Conservation (phyloP, 2,329 filamentous ascomycete genomes). For the Penicillium sp. region DNA sequence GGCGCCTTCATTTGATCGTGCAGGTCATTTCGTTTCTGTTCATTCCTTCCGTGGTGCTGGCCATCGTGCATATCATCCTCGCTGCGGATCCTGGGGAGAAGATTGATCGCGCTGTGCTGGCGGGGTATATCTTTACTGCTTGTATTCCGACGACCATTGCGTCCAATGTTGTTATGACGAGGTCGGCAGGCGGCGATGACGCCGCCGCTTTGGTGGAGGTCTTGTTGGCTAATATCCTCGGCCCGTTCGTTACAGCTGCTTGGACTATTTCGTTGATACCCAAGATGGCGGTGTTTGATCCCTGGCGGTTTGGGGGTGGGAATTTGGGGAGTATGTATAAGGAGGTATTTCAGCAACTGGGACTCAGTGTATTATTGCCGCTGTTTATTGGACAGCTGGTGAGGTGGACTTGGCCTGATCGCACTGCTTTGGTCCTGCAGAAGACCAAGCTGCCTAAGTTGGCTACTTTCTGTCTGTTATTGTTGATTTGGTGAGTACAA, state of each 20-base stretch:
- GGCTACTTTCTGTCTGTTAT: conserved; percentile 46
- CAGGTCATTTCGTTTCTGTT: conserved; percentile 68
- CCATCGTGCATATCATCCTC: conserved; percentile 53
- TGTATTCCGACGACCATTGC: conserved; percentile 71
- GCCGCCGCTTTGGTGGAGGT: conserved; percentile 67
- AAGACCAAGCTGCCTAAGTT: conserved; percentile 55
- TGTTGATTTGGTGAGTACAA: conserved; percentile 55
- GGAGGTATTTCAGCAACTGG: conserved; percentile 66
- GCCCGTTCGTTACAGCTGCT: conserved; percentile 66
- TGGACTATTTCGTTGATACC: conserved; percentile 60
- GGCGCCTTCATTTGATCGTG: conserved; percentile 66
- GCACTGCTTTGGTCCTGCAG: conserved; percentile 43
- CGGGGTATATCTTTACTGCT: conserved; percentile 67
- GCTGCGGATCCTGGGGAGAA: conserved; percentile 45
- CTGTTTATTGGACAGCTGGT: conserved; percentile 62
- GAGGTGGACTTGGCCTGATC: conserved; percentile 56
- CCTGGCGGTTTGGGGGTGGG: conserved; percentile 49
- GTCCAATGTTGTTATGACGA: conserved; percentile 73
- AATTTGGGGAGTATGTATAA: conserved; percentile 63
- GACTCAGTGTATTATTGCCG: conserved; percentile 65
- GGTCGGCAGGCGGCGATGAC: conserved; percentile 66
- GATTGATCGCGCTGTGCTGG: conserved; percentile 64
- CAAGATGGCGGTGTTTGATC: conserved; percentile 33
- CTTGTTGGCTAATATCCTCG: conserved; percentile 67
- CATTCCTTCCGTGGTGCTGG: conserved; percentile 63